These are phyloP conservation scores for Heimioporus sp. DNA, from an alignment of 768 basidiomycete species.

Conservation along the genomic window DNA sequence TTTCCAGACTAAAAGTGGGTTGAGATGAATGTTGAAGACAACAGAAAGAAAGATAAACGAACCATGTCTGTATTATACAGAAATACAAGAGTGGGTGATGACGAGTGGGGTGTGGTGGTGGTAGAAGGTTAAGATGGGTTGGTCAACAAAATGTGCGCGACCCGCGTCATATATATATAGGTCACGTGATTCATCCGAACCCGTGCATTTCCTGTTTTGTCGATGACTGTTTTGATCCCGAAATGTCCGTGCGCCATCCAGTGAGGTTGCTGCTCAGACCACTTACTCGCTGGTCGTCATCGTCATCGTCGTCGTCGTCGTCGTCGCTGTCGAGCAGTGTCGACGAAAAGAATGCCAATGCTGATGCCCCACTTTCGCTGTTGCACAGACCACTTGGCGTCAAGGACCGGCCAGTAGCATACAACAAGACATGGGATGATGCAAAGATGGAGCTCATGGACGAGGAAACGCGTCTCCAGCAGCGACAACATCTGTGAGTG, in stretches of 20 bases:
- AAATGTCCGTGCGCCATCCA: constrained; percentile 18
- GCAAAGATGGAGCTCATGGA: constrained; percentile 69
- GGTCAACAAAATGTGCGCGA: constrained; percentile 32
- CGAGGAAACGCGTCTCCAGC: constrained; percentile 64
- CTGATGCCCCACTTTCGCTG: constrained; percentile 28
- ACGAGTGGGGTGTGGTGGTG: constrained; percentile 17
- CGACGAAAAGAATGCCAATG: neutral
- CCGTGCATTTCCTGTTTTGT: constrained; percentile 17
- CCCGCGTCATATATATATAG: constrained; percentile 33
- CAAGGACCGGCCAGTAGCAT: constrained; percentile 59
- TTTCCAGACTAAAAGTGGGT: constrained; percentile 27
- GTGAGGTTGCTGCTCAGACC: constrained; percentile 10
- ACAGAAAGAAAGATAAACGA: constrained; percentile 1
- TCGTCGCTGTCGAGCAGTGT: constrained; percentile 8
- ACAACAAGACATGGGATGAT: constrained; percentile 55
- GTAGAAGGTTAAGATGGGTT: constrained; percentile 29
- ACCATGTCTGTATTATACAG: constrained; percentile 27
- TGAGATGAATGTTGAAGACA: constrained; percentile 7
- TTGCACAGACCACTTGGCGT: constrained; percentile 78
- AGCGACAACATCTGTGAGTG: constrained; percentile 59
- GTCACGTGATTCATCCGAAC: constrained; percentile 26
- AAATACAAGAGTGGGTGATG: constrained; percentile 12
- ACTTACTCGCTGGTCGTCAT: constrained; percentile 20
- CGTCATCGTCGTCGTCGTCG: constrained; percentile 15
- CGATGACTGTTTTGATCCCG: constrained; percentile 12